Conservation (phyloP, 1,139 yeast species). For the Geotrichum cucujoidarum region DNA sequence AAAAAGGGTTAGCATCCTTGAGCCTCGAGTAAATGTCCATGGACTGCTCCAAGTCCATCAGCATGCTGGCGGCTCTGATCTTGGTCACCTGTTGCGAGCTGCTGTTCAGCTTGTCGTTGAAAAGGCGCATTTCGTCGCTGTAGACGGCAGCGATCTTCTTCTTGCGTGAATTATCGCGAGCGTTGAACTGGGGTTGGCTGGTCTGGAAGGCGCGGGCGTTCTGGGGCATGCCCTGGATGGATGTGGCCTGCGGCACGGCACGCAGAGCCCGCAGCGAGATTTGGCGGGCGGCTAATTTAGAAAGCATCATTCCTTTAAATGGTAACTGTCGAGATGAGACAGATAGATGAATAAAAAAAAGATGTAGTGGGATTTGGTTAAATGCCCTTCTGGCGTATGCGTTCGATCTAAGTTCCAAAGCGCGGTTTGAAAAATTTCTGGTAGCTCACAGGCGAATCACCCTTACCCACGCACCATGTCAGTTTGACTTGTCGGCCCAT, state of each 20-base stretch:
- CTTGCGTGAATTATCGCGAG: conserved; percentile 2
- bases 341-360: conserved; percentile 1
- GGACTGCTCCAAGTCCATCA: conserved; percentile 27
- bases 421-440: too few species aligned
- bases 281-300: conserved; percentile 20
- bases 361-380: too few species aligned
- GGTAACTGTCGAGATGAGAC: neutral
- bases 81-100: conserved; percentile 15
- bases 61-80: conserved; percentile 15
- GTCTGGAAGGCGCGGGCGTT: conserved; percentile 16
- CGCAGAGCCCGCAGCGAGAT: conserved; percentile 20
- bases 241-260: conserved; percentile 18
- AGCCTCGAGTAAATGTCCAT: conserved; percentile 29
- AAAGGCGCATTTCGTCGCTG: conserved; percentile 12
- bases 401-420: too few species aligned
- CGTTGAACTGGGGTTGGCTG: conserved; percentile 6
- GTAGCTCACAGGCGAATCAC: too few species aligned
- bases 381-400: too few species aligned
- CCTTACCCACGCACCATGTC: too few species aligned
- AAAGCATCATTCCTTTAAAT: conserved; percentile 13
- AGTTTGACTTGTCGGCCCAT: too few species aligned
- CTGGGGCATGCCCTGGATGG: conserved; percentile 13
- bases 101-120: conserved; percentile 18
- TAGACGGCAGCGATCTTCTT: conserved; percentile 12
- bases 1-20: conserved; percentile 23